These are phyloP conservation scores for Monilinia polystroma DNA, from an alignment of 2,329 filamentous ascomycete genomes.

Conservation along the genomic window DNA sequence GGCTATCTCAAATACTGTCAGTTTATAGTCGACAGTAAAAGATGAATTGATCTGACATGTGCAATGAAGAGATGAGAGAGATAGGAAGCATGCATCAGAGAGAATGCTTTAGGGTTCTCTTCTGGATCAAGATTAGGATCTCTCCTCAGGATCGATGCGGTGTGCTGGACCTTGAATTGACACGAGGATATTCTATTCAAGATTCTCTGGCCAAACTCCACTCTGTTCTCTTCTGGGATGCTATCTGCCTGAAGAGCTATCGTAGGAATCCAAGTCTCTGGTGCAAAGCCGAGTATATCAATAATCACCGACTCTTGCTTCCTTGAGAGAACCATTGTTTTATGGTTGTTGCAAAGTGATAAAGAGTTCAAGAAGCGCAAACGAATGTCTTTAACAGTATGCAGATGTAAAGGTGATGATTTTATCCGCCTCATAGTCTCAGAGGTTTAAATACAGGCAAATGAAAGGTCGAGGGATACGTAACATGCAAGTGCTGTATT, in stretches of 20 bases:
- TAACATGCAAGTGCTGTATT: background rate
- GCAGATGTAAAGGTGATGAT: no score
- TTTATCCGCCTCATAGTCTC: background rate
- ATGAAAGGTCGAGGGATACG: background rate
- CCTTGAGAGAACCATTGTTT: no score
- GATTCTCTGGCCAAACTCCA: background rate
- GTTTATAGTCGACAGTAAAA: background rate
- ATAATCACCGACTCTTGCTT: background rate
- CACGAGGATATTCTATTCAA: background rate
- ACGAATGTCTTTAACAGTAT: no score
- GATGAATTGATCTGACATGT: background rate
- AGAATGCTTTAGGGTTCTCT: background rate
- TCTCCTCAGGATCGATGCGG: background rate
- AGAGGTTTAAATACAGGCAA: fast-evolving
- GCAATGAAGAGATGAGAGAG: slow-evolving; percentile 7
- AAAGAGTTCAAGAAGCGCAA: no score
- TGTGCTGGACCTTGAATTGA: background rate
- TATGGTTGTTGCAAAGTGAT: no score
- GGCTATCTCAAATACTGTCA: background rate
- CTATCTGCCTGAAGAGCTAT: background rate
- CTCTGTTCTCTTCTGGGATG: background rate
- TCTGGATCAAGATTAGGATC: background rate
- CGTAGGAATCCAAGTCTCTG: background rate
- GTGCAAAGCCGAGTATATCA: background rate
- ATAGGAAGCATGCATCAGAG: background rate